Base-by-base conservation (phyloP, 805 yeast species). In the Cyberlindnera maclurae region DNA sequence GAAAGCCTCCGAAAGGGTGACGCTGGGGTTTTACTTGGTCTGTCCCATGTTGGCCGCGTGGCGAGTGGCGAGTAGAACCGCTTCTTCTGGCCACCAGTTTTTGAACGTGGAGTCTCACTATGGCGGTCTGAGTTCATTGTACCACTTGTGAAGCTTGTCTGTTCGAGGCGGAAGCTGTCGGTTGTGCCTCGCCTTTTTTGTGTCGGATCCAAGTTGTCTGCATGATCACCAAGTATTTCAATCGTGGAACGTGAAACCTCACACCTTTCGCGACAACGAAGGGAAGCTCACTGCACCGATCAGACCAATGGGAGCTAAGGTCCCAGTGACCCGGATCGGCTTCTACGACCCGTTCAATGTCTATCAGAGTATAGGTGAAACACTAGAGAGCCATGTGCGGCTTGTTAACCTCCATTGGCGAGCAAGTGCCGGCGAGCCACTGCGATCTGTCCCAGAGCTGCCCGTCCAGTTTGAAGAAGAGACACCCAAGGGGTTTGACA, bases 271-370 rank as follows among this genome's bases (percentile, higher is more conserved):
- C 24, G 24, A 20, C 24, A 5, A 20, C 8, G 8, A 20, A 20
- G 8, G 8, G 24, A 20, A 20, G 8, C 24, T 16, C 13, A 29
- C 32, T 16, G 31, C 31, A 13, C 16, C 26, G 26, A 31, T 16
- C 27, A 17, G 15, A 10, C 8, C 28, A 16, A 22, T 22, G 27
- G 29, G 29, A 9, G 36, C 8, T 4, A 22, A 26, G 29, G 35
- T 32, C 3, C 34, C 46, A 6, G 34, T 38, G 8, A 33, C 35
- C 8, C 15, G 28, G n/a, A 30, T 81, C 13, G 83, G 85, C 4
- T 83, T 73, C 56, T 82, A 79, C 52, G 95, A 86, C 47, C 95
- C 95, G 2, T 82, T 80, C 51, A 68, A 72, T 20, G 70, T 79
- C 1, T 75, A 67, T 49, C 66, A 71, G 3, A 53, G 60, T 31